phyloP scores from a whole-genome alignment of 2,329 filamentous ascomycete species.

The Fusarium verrucosum region DNA sequence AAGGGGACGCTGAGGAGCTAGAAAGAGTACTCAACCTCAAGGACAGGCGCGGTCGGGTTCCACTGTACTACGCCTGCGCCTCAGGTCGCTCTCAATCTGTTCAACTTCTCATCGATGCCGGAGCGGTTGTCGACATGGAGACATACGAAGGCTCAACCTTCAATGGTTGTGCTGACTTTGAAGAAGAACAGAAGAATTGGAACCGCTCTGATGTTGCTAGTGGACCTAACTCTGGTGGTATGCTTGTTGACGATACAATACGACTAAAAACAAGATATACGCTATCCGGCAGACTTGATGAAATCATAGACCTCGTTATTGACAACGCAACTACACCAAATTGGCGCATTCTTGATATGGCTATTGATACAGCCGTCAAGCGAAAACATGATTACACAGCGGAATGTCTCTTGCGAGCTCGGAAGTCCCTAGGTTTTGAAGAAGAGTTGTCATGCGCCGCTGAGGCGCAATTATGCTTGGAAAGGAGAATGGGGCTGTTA shows the following conservation, averaged over 20 bases:
- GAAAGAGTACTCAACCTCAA: background rate
- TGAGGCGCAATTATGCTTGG: background rate
- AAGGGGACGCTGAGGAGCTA: accelerated
- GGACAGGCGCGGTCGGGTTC: conserved; percentile 5
- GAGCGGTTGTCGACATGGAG: conserved; percentile 35
- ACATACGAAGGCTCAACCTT: conserved; percentile 6
- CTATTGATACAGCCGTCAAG: background rate
- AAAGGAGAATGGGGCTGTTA: too few species aligned
- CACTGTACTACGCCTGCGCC: conserved; percentile 42
- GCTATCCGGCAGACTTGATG: background rate
- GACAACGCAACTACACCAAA: background rate
- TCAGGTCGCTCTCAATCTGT: conserved; percentile 44
- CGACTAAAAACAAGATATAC: too few species aligned
- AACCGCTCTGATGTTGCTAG: too few species aligned
- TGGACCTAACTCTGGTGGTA: background rate
- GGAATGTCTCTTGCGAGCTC: background rate
- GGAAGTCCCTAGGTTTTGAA: background rate
- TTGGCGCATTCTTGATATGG: background rate
- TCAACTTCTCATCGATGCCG: conserved; percentile 41
- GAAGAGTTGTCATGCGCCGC: accelerated
- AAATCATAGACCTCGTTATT: background rate
- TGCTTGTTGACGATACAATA: background rate
- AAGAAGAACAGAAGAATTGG: background rate
- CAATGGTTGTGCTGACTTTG: background rate
- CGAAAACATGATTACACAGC: background rate